Base-by-base conservation (phyloP, 768 basidiomycete species). In the Phallus indusiatus region DNA sequence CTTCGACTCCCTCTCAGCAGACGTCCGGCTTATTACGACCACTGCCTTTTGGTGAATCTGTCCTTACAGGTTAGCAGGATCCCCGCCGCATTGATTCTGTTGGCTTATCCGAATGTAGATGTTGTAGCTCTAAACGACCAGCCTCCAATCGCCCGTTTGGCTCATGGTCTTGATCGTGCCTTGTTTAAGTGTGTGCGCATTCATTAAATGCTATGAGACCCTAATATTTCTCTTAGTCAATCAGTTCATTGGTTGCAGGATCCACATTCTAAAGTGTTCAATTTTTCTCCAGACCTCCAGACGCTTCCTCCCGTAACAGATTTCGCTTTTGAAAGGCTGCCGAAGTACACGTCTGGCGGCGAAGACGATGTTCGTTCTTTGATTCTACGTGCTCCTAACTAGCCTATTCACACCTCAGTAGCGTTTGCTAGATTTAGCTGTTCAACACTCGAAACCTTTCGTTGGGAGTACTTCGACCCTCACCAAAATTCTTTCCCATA, bases 401-500 rank as follows among this genome's bases (percentile, higher is more conserved):
- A 28, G 28, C 28, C 36, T 53, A 11, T 20, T 36, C 47, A 24
- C 12, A 49, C 24, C 3, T 16, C 10, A 22, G 4, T 56, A 93
- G 86, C 87, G 90, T 59, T 72, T 95, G 10, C 75, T 76, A 61
- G 65, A 66, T 10, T 71, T 95, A 14, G 86, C 88, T 1, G 75
- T 78, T 63, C 69, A 72, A 47, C 76, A 89, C 61, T 71, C 77
- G 0, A 79, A 80, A 47, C 74, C 66, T 24, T 96, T 89, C 68
- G 81, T 81, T 1, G 95, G 94, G 3, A 94, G 91, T 2, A 98
- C 94, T 0, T 95, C 93, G 8, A 93, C 91, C 1, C 70, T 96
- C 54, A 86, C 91, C 0, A 85, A 88, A 36, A 82, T 94, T 65
- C 76, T 96, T 47, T 78, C 82, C 48, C 93, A 97, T 52, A 82